Conservation (phyloP, 306 rosid genomes). For the Prunus mongolica region DNA sequence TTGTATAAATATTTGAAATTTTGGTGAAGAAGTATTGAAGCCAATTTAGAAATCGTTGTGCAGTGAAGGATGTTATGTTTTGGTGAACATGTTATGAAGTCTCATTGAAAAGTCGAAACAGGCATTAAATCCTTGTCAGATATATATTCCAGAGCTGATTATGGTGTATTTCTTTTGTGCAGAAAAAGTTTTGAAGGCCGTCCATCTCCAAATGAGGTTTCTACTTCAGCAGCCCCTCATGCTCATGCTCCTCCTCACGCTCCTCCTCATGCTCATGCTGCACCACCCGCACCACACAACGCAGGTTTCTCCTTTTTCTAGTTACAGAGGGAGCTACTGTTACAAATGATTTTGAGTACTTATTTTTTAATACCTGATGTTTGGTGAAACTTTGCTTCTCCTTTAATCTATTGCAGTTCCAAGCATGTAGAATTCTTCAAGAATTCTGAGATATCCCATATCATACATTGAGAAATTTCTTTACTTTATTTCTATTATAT, state of each 20-base stretch:
- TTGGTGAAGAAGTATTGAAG: not conserved
- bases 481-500: not conserved
- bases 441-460: not conserved
- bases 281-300: conserved; percentile 14
- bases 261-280: conserved; percentile 16
- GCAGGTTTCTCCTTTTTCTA: conserved; percentile 19
- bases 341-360: not conserved
- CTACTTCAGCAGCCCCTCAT: conserved; percentile 21
- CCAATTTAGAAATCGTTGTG: not conserved
- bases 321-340: not conserved
- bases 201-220: conserved; percentile 14
- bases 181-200: conserved; percentile 52
- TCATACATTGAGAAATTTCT: not conserved
- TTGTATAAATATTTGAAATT: not conserved
- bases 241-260: not conserved
- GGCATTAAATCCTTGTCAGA: not conserved
- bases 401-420: not conserved
- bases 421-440: not conserved
- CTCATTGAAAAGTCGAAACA: not conserved
- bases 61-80: not conserved
- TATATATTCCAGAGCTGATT: conserved; percentile 15
- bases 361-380: not conserved
- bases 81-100: not conserved
- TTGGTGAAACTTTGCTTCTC: not conserved
- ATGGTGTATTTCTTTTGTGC: conserved; percentile 24